Base-by-base conservation (phyloP, 75 land plant genomes). In the Picea sitchensis region DNA sequence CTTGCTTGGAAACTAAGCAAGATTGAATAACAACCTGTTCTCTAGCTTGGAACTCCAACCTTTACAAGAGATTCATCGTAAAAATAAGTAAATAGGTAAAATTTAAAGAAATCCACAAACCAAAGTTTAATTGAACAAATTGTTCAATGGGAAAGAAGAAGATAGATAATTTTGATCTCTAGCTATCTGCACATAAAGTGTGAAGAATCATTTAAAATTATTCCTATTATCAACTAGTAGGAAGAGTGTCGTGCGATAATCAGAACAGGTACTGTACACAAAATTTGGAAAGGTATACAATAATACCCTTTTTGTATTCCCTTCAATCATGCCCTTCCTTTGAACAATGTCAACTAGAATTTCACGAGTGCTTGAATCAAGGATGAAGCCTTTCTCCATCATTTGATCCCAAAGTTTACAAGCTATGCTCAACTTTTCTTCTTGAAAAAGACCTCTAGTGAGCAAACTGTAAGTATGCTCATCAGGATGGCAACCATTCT, bases 361-460 rank as follows among this genome's bases (percentile, higher is more conserved):
- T 73, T 88, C 82, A 26, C 87, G 82, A 18, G 86, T 67, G 32
- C 61, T 59, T 65, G 64, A 73, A n/a, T 91, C 93, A 78, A 89
- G 91, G 30, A 85, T 85, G 79, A 83, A 88, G 1, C 94, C 94
- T 59, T 82, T 84, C 80, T 86, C 88, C 90, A 92, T 88, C 94
- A 92, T 92, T 59, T 88, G 84, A 78, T 92, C 92, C 94, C 91
- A 90, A 18, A 92, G 36, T 20, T 61, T 77, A 83, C 87, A 83
- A 61, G 94, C 94, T 38, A 75, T 5, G 5, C 59, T 34, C 57
- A 84, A 23, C 78, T 88, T 84, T 72, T 76, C 72, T 86, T 86
- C 89, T 20, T 51, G 73, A 54, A 86, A 54, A 13, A 93, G 88
- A 31, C 90, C 93, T 41, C 83, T 83, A 63, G 91, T 85, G 21